phyloP scores from a whole-genome alignment of 208 protist genomes.

The Trypanosoma lewisi region DNA sequence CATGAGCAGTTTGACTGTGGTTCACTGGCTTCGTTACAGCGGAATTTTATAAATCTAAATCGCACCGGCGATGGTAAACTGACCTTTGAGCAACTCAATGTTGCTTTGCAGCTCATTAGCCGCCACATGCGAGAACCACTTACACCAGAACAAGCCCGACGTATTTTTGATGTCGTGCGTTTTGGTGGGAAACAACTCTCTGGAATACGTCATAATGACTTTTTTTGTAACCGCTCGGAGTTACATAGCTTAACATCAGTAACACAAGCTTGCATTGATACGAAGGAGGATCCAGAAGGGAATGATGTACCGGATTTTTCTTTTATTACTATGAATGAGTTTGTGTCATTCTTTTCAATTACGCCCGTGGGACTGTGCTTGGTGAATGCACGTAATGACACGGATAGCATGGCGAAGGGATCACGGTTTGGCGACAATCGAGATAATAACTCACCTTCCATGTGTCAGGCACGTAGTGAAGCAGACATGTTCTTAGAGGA shows the following conservation, averaged over 20 bases:
- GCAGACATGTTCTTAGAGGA: background rate
- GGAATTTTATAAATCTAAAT: constrained; percentile 55
- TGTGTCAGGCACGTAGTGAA: background rate
- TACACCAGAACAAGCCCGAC: constrained; percentile 28
- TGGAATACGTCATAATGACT: background rate
- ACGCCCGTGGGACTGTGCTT: background rate
- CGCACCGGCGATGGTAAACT: constrained; percentile 45
- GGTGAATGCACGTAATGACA: background rate
- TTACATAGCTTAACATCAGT: background rate
- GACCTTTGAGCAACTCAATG: constrained; percentile 48
- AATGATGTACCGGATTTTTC: constrained; percentile 18
- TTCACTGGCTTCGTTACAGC: constrained; percentile 28
- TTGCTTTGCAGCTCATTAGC: constrained; percentile 54
- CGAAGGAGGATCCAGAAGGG: background rate
- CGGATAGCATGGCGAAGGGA: background rate
- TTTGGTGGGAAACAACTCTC: background rate
- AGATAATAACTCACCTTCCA: background rate
- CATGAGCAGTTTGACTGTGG: constrained; percentile 53
- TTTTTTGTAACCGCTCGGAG: background rate
- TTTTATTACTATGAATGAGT: constrained; percentile 43
- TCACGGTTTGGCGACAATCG: background rate
- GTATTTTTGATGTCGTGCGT: constrained; percentile 12
- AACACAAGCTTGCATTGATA: background rate
- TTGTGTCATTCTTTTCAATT: constrained; percentile 53
- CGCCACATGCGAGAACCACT: constrained; percentile 43